These are phyloP conservation scores for Butyriboletus regius DNA, from an alignment of 1,284 basidiomycete genomes.

Conservation along the genomic window DNA sequence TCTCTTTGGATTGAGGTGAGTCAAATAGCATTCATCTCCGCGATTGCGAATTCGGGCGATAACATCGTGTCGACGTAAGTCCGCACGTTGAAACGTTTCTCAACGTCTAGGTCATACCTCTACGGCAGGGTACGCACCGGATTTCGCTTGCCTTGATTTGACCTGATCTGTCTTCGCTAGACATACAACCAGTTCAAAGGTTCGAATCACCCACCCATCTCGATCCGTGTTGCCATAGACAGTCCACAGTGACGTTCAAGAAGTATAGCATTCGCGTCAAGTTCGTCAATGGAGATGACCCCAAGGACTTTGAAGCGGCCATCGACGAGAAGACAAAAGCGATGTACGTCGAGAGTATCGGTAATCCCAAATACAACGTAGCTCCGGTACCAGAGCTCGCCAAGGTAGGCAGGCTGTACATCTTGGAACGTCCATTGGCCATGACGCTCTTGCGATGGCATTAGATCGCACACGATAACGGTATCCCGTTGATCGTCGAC, in stretches of 20 bases:
- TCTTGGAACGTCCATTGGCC: not conserved
- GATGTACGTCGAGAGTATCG: too few relatives aligned
- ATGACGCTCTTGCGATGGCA: not conserved
- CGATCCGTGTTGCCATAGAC: not conserved
- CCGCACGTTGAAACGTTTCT: not conserved
- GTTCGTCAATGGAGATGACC: too few relatives aligned
- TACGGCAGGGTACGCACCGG: conserved; percentile 55
- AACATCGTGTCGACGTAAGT: conserved; percentile 61
- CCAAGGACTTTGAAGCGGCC: too few relatives aligned
- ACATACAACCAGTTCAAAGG: conserved; percentile 89
- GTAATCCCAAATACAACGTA: too few relatives aligned
- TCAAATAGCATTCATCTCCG: conserved; percentile 36
- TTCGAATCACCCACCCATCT: conserved; percentile 19
- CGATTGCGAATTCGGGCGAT: conserved; percentile 65
- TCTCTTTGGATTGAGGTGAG: conserved; percentile 68
- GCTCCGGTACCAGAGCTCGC: too few relatives aligned
- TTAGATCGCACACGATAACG: conserved; percentile 64
- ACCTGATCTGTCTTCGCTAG: conserved; percentile 24
- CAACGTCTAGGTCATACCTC: conserved; percentile 43
- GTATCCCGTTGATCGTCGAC: conserved; percentile 77
- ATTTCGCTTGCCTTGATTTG: not conserved
- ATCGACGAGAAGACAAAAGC: too few relatives aligned
- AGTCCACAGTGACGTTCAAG: conserved; percentile 58
- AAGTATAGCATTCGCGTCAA: conserved; percentile 73
- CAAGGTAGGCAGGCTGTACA: too few relatives aligned